phyloP scores from a whole-genome alignment of 192 early-diverging fungal genomes.

The Pilaira anomala region DNA sequence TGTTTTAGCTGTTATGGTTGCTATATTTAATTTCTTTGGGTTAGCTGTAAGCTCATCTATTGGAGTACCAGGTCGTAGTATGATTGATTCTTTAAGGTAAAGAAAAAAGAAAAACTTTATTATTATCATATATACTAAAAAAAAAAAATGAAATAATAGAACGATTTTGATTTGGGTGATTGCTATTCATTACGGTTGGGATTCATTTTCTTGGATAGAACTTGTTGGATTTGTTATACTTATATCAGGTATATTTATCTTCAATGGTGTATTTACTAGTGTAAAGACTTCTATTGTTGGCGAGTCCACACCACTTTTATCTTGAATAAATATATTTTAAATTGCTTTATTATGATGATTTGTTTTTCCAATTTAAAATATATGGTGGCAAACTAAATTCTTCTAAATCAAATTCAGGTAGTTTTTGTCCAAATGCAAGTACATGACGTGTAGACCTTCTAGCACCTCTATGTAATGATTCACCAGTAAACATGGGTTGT shows the following conservation, averaged over 20 bases:
- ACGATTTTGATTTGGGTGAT: constrained; percentile 23
- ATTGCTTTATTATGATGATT: background rate
- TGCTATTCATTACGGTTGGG: constrained; percentile 27
- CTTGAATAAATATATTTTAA: background rate
- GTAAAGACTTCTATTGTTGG: background rate
- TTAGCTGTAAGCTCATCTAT: constrained; percentile 22
- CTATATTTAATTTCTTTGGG: constrained; percentile 33
- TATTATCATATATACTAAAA: background rate
- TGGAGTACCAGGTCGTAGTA: constrained; percentile 23
- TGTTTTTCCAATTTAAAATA: background rate
- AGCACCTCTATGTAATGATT: background rate
- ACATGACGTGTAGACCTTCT: constrained; percentile 38
- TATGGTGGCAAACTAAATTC: constrained; percentile 41
- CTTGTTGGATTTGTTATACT: constrained; percentile 26
- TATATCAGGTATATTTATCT: constrained; percentile 23
- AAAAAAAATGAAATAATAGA: constrained; percentile 16
- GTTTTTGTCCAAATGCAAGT: constrained; percentile 42
- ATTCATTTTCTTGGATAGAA: constrained; percentile 25
- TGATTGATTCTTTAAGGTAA: constrained; percentile 27
- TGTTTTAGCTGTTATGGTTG: constrained; percentile 22
- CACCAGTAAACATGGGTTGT: background rate
- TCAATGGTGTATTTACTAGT: constrained; percentile 27
- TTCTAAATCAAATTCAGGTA: constrained; percentile 23
- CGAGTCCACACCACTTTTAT: constrained; percentile 12
- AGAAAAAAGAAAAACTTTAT: background rate